A percentile compares a stretch with the other conserved stretches of the same genome.
These are phyloP conservation scores for Cruciata laevipes DNA, from an alignment of 257 asterid species.

Conservation along the genomic window DNA sequence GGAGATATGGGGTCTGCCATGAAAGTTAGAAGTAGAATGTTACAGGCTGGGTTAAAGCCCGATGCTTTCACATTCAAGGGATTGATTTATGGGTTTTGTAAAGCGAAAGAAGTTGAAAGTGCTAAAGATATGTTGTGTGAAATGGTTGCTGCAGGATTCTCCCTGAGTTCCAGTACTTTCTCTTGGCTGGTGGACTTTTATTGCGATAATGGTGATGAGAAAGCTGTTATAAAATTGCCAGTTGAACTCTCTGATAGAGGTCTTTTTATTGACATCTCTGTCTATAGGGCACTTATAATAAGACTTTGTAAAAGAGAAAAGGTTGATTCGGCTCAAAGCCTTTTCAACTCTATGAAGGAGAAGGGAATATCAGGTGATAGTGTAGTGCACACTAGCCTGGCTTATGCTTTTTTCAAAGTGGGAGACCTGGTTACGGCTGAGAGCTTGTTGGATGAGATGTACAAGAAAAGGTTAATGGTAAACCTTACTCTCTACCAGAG, in stretches of 20 bases:
- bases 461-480: slow-evolving; percentile 58
- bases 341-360: slow-evolving; percentile 48
- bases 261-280: slow-evolving; percentile 52
- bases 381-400: slow-evolving; percentile 45
- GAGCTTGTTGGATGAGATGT: slow-evolving; percentile 67
- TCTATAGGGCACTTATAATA: slow-evolving; percentile 62
- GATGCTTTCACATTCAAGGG: slow-evolving; percentile 82
- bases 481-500: slow-evolving; percentile 49
- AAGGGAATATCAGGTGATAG: slow-evolving; percentile 67
- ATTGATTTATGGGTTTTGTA: slow-evolving; percentile 71
- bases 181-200: slow-evolving; percentile 68
- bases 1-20: slow-evolving; percentile 73
- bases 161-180: slow-evolving; percentile 51
- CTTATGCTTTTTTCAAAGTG: slow-evolving; percentile 53
- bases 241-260: slow-evolving; percentile 60
- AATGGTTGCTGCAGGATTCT: slow-evolving; percentile 56
- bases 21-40: slow-evolving; percentile 59
- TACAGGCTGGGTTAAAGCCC: slow-evolving; percentile 64
- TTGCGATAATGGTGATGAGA: slow-evolving; percentile 43
- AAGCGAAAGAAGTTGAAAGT: slow-evolving; percentile 37
- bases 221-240: slow-evolving; percentile 38
- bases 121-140: slow-evolving; percentile 55
- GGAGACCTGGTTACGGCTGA: slow-evolving; percentile 42
- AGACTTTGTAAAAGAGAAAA: slow-evolving; percentile 65
- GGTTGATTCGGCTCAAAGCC: slow-evolving; percentile 48